Percentiles rank a stretch among this genome's conserved stretches.
phyloP scores from a whole-genome alignment of 257 asterid genomes.

The Solanum okadae region DNA sequence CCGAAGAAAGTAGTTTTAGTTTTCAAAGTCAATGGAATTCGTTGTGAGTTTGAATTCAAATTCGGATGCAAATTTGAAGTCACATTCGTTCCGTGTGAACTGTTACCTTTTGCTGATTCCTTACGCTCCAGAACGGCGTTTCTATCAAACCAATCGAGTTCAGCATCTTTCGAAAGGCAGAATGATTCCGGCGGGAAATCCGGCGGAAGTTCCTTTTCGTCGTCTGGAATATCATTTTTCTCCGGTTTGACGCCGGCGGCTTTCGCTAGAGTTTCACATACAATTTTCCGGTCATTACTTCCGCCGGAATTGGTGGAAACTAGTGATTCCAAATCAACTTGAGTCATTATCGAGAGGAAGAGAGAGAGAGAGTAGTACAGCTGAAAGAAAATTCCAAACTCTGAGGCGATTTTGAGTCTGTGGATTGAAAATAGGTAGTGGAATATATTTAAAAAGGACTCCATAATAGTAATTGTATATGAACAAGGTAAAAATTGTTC shows the following conservation, averaged over 20 bases:
- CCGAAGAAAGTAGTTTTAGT: conserved; percentile 53
- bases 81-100: conserved; percentile 17
- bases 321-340: conserved; percentile 37
- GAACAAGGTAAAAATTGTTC: background rate
- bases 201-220: conserved; percentile 17
- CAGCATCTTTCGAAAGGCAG: conserved; percentile 80
- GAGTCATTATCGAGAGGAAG: conserved; percentile 32
- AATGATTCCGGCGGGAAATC: conserved; percentile 80
- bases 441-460: background rate
- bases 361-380: background rate
- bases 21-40: conserved; percentile 30
- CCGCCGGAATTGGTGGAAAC: conserved; percentile 37
- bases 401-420: background rate
- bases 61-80: conserved; percentile 12
- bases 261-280: conserved; percentile 35
- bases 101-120: conserved; percentile 53
- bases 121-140: conserved; percentile 69
- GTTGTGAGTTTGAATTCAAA: conserved; percentile 46
- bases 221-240: conserved; percentile 3
- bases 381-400: background rate
- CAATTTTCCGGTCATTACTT: conserved; percentile 34
- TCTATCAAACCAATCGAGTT: conserved; percentile 80
- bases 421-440: background rate
- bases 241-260: conserved; percentile 3
- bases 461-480: background rate